Evolutionary conservation across 2,329 filamentous ascomycete genomes (phyloP).

Genomic region (Neurospora sp.): DNA sequence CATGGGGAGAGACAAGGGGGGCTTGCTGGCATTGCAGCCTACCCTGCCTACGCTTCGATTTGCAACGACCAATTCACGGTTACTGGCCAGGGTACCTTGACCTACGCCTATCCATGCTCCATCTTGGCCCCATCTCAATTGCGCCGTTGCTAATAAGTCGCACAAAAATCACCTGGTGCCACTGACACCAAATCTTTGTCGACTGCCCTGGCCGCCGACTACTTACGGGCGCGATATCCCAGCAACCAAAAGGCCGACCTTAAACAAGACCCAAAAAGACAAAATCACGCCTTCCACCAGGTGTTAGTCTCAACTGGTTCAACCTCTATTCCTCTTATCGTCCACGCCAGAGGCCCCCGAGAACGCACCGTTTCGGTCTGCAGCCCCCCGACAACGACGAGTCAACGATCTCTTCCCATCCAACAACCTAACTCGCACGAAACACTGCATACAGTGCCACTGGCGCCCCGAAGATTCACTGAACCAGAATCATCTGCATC

Average conservation of each 20-base stretch:
- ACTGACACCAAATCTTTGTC: slow-evolving; percentile 27
- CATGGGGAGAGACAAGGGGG: slow-evolving; percentile 12
- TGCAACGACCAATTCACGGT: slow-evolving; percentile 16
- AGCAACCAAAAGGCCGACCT: not conserved
- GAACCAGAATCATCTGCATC: slow-evolving; percentile 41
- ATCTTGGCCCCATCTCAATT: slow-evolving; percentile 32
- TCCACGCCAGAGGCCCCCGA: not conserved
- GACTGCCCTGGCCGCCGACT: slow-evolving; percentile 16
- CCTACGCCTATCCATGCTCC: slow-evolving; percentile 25
- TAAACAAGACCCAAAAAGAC: not conserved
- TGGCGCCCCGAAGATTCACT: slow-evolving; percentile 32
- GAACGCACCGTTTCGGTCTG: slow-evolving; percentile 22
- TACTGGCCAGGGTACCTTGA: slow-evolving; percentile 19
- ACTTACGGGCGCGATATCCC: slow-evolving; percentile 2
- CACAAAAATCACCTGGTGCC: slow-evolving; percentile 40
- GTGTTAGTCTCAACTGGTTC: not conserved
- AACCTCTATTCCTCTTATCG: not conserved
- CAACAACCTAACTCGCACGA: slow-evolving; percentile 28
- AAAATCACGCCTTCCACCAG: not conserved
- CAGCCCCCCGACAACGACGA: slow-evolving; percentile 29
- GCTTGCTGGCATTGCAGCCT: slow-evolving; percentile 18
- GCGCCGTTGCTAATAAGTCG: slow-evolving; percentile 34
- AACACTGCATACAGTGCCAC: slow-evolving; percentile 40
- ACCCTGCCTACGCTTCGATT: slow-evolving; percentile 21
- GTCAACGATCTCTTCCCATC: slow-evolving; percentile 20